Percentiles rank a stretch among this genome's conserved stretches.
These are phyloP conservation scores for Lepidium sativum DNA, from an alignment of 345 rosid genomes.

Conservation along the genomic window DNA sequence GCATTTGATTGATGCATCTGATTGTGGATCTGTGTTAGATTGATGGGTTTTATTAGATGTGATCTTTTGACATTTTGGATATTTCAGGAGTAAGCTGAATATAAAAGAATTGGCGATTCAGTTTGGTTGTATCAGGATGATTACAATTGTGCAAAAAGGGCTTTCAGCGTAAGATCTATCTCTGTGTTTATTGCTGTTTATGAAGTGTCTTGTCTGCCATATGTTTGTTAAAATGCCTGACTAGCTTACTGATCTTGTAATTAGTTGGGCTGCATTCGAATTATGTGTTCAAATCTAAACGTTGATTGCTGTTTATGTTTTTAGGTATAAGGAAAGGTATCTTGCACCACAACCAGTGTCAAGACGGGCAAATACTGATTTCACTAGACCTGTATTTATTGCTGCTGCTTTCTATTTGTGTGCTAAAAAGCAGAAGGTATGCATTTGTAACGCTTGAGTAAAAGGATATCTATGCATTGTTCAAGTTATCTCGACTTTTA, in stretches of 20 bases:
- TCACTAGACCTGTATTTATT: conserved; percentile 62
- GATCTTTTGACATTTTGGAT: not conserved
- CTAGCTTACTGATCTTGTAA: not conserved
- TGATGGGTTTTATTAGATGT: not conserved
- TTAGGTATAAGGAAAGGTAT: conserved; percentile 67
- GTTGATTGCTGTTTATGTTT: not conserved
- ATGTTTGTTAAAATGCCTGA: conserved; percentile 1
- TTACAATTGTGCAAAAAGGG: not conserved
- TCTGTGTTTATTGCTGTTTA: not conserved
- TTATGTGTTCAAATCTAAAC: not conserved
- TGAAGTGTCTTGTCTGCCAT: not conserved
- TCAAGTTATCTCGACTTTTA: not conserved
- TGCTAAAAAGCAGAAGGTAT: conserved; percentile 63
- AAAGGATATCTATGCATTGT: not conserved
- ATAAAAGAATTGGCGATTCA: conserved; percentile 9
- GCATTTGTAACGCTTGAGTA: conserved; percentile 16
- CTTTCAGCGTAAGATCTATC: not conserved
- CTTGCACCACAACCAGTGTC: conserved; percentile 55
- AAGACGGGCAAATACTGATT: conserved; percentile 54
- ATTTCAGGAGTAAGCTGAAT: not conserved
- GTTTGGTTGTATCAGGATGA: conserved; percentile 44
- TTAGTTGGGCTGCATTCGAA: not conserved
- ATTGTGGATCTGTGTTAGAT: not conserved
- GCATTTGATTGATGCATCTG: not conserved
- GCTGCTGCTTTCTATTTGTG: conserved; percentile 75